Percentiles rank a stretch among this genome's conserved stretches.
Conservation (phyloP, 2,329 filamentous ascomycete species). For the Monosporascus sp. region DNA sequence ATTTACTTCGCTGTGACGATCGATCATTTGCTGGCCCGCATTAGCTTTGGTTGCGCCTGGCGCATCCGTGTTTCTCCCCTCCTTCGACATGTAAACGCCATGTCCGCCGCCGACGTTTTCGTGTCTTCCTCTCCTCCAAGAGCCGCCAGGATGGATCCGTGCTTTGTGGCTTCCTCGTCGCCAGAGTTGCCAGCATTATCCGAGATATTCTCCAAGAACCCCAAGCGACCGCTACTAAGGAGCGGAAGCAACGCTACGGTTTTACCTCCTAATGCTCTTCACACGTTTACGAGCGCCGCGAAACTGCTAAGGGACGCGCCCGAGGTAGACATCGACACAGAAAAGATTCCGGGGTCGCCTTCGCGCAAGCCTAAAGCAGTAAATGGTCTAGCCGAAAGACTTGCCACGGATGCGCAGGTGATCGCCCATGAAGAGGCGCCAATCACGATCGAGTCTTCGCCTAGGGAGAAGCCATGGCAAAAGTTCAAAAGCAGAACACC, state of each 20-base stretch:
- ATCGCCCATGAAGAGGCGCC: conserved; percentile 3
- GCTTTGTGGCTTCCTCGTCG: conserved; percentile 40
- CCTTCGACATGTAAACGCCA: conserved; percentile 20
- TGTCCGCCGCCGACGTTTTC: conserved; percentile 27
- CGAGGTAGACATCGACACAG: conserved; percentile 25
- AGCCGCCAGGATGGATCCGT: conserved; percentile 15
- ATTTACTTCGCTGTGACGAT: conserved; percentile 1
- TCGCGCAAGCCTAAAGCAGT: conserved; percentile 12
- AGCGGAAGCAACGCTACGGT: conserved; percentile 32
- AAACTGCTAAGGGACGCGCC: conserved; percentile 29
- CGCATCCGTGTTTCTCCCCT: conserved; percentile 31
- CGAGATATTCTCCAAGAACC: conserved; percentile 37
- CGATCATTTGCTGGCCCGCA: conserved; percentile 12
- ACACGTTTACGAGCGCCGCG: conserved; percentile 37
- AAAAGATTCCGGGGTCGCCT: conserved; percentile 18
- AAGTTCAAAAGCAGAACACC: conserved; percentile 24
- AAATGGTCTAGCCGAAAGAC: conserved; percentile 8
- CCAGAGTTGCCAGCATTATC: conserved; percentile 49
- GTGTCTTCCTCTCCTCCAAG: conserved; percentile 26
- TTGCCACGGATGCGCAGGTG: conserved; percentile 7
- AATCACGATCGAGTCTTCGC: conserved; percentile 18
- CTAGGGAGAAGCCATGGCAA: conserved; percentile 29
- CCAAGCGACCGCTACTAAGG: conserved; percentile 25
- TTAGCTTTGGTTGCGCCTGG: conserved; percentile 38
- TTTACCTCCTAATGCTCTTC: conserved; percentile 30